Evolutionary conservation across 2,329 filamentous ascomycete genomes (phyloP).

Genomic region (Fusarium sublunatum): DNA sequence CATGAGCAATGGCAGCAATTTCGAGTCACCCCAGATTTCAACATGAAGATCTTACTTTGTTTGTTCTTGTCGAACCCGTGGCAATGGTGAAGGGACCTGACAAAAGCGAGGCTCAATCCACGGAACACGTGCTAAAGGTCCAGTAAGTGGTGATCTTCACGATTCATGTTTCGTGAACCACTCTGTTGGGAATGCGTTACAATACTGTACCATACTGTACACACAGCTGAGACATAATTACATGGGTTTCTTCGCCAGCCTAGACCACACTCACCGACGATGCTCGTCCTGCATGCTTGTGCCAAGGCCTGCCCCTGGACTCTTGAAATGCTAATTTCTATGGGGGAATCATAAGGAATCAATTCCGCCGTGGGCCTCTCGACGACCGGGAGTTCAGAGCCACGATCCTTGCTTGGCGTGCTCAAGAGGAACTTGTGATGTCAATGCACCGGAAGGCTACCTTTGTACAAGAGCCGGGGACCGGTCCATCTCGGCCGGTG

Average conservation of each 20-base stretch:
- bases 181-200: slow-evolving; percentile 24
- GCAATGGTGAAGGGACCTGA: slow-evolving; percentile 22
- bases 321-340: slow-evolving; percentile 13
- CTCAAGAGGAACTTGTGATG: slow-evolving; percentile 20
- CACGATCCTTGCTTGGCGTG: slow-evolving; percentile 9
- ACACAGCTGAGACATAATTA: slow-evolving; percentile 15
- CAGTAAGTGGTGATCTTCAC: slow-evolving; percentile 33
- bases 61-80: slow-evolving; percentile 30
- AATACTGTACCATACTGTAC: slow-evolving; percentile 13
- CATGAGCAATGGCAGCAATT: slow-evolving; percentile 11
- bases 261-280: slow-evolving; percentile 14
- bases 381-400: slow-evolving; percentile 1
- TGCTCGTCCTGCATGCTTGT: slow-evolving; percentile 24
- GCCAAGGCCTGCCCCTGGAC: slow-evolving; percentile 30
- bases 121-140: slow-evolving; percentile 32
- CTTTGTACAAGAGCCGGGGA: background rate
- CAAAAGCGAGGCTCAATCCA: slow-evolving; percentile 30
- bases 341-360: slow-evolving; percentile 8
- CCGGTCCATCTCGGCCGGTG: slow-evolving; percentile 41
- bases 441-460: slow-evolving; percentile 9
- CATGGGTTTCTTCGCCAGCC: slow-evolving; percentile 8
- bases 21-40: slow-evolving; percentile 20
- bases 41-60: slow-evolving; percentile 38
- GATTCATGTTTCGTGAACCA: slow-evolving; percentile 33
- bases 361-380: slow-evolving; percentile 23